Percentiles rank a stretch among this genome's conserved stretches.
phyloP scores from a whole-genome alignment of 148 eudicot genomes.

The Agrostemma githago region DNA sequence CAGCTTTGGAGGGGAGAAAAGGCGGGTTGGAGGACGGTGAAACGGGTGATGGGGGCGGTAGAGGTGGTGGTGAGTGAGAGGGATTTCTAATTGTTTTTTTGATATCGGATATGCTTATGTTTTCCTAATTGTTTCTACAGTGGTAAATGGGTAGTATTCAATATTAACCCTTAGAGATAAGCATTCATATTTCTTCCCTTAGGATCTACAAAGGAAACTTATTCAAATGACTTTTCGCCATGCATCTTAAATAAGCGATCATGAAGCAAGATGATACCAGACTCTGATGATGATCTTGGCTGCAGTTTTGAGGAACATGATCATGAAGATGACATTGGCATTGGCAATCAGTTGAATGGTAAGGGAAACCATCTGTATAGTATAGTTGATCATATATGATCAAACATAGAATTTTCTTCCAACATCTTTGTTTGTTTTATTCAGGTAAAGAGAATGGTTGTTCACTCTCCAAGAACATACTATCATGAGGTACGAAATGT shows the following conservation, averaged over 20 bases:
- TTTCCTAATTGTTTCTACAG: too few relatives aligned
- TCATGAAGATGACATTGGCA: slow-evolving; percentile 31
- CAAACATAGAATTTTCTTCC: background rate
- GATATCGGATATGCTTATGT: too few relatives aligned
- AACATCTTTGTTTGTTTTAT: background rate
- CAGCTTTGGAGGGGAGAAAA: too few relatives aligned
- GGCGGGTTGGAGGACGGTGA: too few relatives aligned
- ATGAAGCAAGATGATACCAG: slow-evolving; percentile 40
- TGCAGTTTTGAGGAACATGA: slow-evolving; percentile 54
- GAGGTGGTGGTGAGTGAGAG: too few relatives aligned
- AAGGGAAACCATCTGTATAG: slow-evolving; percentile 23
- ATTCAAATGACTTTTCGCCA: slow-evolving; percentile 27
- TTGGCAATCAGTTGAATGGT: slow-evolving; percentile 28
- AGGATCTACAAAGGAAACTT: slow-evolving; percentile 39
- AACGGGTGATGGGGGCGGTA: too few relatives aligned
- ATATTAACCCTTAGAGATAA: slow-evolving; percentile 50
- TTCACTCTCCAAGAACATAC: slow-evolving; percentile 91
- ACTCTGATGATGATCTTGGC: slow-evolving; percentile 49
- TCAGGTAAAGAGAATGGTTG: slow-evolving; percentile 88
- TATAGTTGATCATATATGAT: slow-evolving; percentile 5
- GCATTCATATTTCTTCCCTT: slow-evolving; percentile 76
- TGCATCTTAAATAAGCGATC: slow-evolving; percentile 27
- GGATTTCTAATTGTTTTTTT: too few relatives aligned
- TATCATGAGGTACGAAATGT: slow-evolving; percentile 57
- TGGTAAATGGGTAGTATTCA: too few relatives aligned